Evolutionary conservation across 108 stramenopile species (phyloP).

Genomic region (Nitzschia palea): DNA sequence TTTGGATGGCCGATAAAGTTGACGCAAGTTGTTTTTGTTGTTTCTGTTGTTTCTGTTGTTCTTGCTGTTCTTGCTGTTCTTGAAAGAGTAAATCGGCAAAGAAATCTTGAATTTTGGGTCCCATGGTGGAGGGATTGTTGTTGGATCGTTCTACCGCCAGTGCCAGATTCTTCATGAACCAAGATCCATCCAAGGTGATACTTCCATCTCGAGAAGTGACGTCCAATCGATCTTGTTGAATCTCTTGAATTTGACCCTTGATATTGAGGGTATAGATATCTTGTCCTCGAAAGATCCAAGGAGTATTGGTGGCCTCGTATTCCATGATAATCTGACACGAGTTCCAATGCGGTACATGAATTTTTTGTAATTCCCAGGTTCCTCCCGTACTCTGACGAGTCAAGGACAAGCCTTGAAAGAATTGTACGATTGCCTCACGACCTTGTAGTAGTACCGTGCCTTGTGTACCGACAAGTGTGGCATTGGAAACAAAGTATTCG

Average conservation of each 20-base stretch:
- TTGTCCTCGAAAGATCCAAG: constrained; percentile 22
- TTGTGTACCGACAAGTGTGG: constrained; percentile 2
- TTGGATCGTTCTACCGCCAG: constrained; percentile 5
- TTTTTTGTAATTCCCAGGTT: constrained; percentile 13
- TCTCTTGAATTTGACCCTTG: constrained; percentile 12
- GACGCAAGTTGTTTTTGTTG: neutral
- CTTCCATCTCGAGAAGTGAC: constrained; percentile 12
- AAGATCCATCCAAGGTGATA: constrained; percentile 16
- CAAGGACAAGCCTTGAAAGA: constrained; percentile 28
- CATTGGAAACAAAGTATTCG: constrained; percentile 18
- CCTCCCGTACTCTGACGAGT: constrained; percentile 21
- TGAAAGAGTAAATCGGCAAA: constrained; percentile 20
- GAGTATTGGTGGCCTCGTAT: constrained; percentile 19
- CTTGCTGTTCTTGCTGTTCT: constrained; percentile 4
- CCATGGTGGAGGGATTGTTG: neutral
- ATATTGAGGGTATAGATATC: constrained; percentile 17
- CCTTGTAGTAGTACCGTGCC: constrained; percentile 18
- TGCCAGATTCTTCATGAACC: constrained; percentile 23
- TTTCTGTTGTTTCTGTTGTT: too few species aligned
- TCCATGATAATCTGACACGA: constrained; percentile 9
- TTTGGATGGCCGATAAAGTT: neutral
- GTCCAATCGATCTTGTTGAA: constrained; percentile 11
- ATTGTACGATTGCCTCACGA: constrained; percentile 10
- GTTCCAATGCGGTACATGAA: constrained; percentile 19
- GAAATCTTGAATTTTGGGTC: constrained; percentile 12